Evolutionary conservation across 1,284 basidiomycete species (phyloP).

Genomic region (Cronartium quercuum): DNA sequence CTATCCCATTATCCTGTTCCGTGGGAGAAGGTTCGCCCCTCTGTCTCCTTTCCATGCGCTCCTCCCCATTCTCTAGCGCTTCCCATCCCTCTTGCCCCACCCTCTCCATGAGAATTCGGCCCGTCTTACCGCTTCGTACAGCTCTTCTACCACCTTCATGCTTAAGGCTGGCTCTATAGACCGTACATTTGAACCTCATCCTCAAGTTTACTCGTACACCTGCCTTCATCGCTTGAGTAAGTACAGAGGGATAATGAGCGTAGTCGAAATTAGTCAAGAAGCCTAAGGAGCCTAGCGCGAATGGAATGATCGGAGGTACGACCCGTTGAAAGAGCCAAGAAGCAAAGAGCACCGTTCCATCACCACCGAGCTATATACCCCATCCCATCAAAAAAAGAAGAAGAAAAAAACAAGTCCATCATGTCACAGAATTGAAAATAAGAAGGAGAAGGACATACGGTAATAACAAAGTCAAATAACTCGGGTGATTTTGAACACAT

Average conservation of each 20-base stretch:
- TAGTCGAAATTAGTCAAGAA: slow-evolving; percentile 99
- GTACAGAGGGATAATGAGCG: slow-evolving; percentile 72
- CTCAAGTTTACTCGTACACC: slow-evolving; percentile 95
- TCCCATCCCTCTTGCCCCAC: slow-evolving; percentile 86
- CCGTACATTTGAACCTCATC: slow-evolving; percentile 98
- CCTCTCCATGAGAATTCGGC: slow-evolving; percentile 89
- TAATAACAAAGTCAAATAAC: slow-evolving; percentile 96
- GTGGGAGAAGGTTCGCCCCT: neutral
- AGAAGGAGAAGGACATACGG: slow-evolving; percentile 54
- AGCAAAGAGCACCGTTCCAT: slow-evolving; percentile 96
- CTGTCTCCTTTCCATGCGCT: slow-evolving; percentile 49
- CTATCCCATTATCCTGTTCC: slow-evolving; percentile 50
- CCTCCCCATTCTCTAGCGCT: slow-evolving; percentile 71
- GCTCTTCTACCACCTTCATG: slow-evolving; percentile 51
- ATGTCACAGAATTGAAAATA: neutral
- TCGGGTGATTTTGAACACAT: slow-evolving; percentile 91
- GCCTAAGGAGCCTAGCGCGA: slow-evolving; percentile 95
- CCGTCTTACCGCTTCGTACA: slow-evolving; percentile 80
- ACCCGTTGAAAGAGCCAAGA: slow-evolving; percentile 99
- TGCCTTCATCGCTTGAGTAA: slow-evolving; percentile 82
- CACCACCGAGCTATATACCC: slow-evolving; percentile 61
- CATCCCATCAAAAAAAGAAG: neutral
- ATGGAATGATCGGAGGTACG: slow-evolving; percentile 93
- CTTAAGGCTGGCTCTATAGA: slow-evolving; percentile 73
- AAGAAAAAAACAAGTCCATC: neutral